phyloP scores from a whole-genome alignment of 352 stramenopile species.

The Phytophthora cajani region DNA sequence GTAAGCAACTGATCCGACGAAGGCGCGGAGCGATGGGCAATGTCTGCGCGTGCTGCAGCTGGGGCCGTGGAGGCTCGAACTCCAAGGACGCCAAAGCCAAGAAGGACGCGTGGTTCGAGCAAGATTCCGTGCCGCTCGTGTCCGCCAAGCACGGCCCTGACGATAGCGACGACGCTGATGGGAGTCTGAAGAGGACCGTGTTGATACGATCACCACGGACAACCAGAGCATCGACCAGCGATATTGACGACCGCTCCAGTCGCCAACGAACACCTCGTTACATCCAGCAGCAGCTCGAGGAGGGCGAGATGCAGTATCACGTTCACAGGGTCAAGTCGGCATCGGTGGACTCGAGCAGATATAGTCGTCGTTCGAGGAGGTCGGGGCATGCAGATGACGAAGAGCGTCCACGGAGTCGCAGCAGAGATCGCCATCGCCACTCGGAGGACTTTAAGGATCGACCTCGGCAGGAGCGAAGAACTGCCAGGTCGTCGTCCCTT shows the following conservation, averaged over 20 bases:
- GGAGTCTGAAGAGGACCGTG: slow-evolving; percentile 58
- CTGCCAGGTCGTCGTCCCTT: slow-evolving; percentile 29
- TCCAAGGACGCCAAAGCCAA: slow-evolving; percentile 15
- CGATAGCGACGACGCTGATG: slow-evolving; percentile 40
- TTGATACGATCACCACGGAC: slow-evolving; percentile 53
- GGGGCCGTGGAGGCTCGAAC: slow-evolving; percentile 14
- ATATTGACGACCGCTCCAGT: slow-evolving; percentile 4
- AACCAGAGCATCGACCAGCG: slow-evolving; percentile 15
- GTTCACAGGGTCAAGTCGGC: slow-evolving; percentile 18
- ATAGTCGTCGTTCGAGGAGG: slow-evolving; percentile 15
- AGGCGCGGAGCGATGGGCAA: slow-evolving; percentile 31
- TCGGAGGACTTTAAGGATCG: slow-evolving; percentile 17
- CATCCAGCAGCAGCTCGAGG: slow-evolving; percentile 17
- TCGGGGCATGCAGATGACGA: slow-evolving; percentile 13
- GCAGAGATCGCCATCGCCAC: slow-evolving; percentile 17
- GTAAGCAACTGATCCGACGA: neutral
- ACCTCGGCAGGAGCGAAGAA: slow-evolving; percentile 16
- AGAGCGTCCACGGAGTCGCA: slow-evolving; percentile 18
- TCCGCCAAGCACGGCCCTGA: slow-evolving; percentile 50
- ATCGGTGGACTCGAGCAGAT: slow-evolving; percentile 23
- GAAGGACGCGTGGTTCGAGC: slow-evolving; percentile 64
- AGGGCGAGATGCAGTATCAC: slow-evolving; percentile 21
- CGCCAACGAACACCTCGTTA: slow-evolving; percentile 5
- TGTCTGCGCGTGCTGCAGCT: slow-evolving; percentile 36
- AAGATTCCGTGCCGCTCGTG: slow-evolving; percentile 68